Base-by-base conservation (phyloP, 2,329 filamentous ascomycete genomes). In the Plectosphaerella plurivora region DNA sequence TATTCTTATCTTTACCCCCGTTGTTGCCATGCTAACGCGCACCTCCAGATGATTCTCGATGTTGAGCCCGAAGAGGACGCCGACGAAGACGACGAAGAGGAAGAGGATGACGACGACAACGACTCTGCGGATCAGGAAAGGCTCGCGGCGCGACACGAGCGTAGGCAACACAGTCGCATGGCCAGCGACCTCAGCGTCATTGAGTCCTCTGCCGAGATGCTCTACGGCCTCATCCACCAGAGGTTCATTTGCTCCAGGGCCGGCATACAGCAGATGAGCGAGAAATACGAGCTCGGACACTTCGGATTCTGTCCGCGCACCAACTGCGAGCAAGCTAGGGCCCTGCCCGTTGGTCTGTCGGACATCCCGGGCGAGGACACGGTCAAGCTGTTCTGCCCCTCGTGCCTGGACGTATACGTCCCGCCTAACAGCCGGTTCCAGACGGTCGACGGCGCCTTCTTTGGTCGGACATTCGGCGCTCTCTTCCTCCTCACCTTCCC, bases 401-500 rank as follows among this genome's bases (percentile, higher is more conserved):
- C 90, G 56, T 99, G 94, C 71, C 83, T 97, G 59, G 94, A 99
- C 67, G 90, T 97, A 63, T 99, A 97, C 71, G 94, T 94, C 0
- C 94, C 94, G 4, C 94, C 94, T 41, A 99, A 97, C 76, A 96
- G 91, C 64, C 85, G 94, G 18, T 99, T 97, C 68, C 94, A 97
- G 71, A 93, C 91, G 3, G 94, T 99, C 35, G 94, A 99, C 61
- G 94, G 94, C 50, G 94, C 94, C 46, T 99, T 97, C 76, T 99
- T 99, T 65, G 94, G 94, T 47, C 93, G 94, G 51, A 99, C 94
- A 0, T 99, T 99, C 68, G 92, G 92, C 56, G 91, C 91, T 45
- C 84, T 99, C 54, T 99, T 99, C 75, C 91, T 99, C 68, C 93
- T 99, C 77, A 99, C 93, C 39, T 99, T 97, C 70, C 93, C 94